Base-by-base conservation (phyloP, 2,329 filamentous ascomycete species). In the Teratosphaeria viscida region DNA sequence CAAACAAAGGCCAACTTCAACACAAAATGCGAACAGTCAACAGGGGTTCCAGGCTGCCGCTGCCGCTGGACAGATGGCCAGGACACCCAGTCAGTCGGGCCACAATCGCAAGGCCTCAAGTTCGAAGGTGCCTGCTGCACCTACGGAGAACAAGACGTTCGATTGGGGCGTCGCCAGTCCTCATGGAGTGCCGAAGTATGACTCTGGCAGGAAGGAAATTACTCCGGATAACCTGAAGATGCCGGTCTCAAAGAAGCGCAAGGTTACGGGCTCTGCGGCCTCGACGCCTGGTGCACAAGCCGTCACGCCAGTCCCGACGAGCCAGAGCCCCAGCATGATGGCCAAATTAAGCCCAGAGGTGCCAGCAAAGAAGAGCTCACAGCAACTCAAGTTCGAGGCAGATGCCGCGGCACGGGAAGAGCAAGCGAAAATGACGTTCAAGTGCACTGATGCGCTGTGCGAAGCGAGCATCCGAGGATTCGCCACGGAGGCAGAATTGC, bases 211-310 rank as follows among this genome's bases (percentile, higher is more conserved):
- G 23, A 78, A 77, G 23, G 75, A 78, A 56, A 76, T 85, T 55
- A 82, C 79, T 4, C 77, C 78, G 11, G 80, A 82, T 56, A 81
- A 84, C 63, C 75, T 86, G 54, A 80, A 82, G 54, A 71, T 85
- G 27, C 83, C 83, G 19, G 76, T 79, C 2, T 75, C 76, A 59
- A 86, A 85, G 74, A 81, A 78, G 66, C 76, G 78, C 57, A 84
- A 82, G 74, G 70, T 75, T 12, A 55, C 53, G 16, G 53, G 53
- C 23, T 37, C 53, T 55, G 34, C 27, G 23, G 71, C 68, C 1
- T 75, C 75, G 4, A 78, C 77, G 2, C 73, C 74, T 16, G 71
- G 66, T n/a, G 68, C 64, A 11, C 66, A 68, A 54, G 63, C 63
- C 4, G 65, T 60, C 23, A 72, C 69, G 11, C 75, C 77, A 32